phyloP scores from a whole-genome alignment of 163 green algal species.

The Scenedesmus sp. region DNA sequence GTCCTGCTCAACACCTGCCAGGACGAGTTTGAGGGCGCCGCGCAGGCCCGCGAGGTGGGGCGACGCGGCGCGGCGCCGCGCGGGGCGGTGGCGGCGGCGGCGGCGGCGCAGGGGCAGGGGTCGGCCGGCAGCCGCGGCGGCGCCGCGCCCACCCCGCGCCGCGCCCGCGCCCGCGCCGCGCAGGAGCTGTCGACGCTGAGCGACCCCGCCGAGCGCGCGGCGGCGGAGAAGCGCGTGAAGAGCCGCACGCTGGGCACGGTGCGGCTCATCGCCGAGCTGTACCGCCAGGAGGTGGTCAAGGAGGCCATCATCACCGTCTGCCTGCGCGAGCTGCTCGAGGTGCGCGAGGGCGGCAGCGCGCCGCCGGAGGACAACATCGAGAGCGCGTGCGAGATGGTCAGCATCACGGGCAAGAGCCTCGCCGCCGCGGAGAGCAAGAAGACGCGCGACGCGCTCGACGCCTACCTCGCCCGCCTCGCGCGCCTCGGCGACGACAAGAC shows the following conservation, averaged over 20 bases:
- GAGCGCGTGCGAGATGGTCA: conserved; percentile 88
- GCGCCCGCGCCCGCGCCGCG: too few species aligned
- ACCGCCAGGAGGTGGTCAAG: conserved; percentile 92
- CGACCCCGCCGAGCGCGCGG: conserved; percentile 65
- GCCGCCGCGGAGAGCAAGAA: conserved; percentile 64
- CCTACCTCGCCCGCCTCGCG: conserved; percentile 79
- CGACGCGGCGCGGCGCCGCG: background rate
- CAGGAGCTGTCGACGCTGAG: conserved; percentile 52
- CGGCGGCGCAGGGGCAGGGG: too few species aligned
- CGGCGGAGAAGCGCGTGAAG: conserved; percentile 82
- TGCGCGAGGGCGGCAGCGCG: background rate
- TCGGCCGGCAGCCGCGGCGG: too few species aligned
- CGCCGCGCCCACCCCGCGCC: too few species aligned
- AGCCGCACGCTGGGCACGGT: conserved; percentile 95
- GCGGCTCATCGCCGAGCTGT: conserved; percentile 97
- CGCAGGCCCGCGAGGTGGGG: conserved; percentile 67
- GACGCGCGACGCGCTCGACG: conserved; percentile 67
- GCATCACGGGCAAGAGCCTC: conserved; percentile 78
- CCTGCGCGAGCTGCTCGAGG: conserved; percentile 83
- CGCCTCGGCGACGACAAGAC: conserved; percentile 60
- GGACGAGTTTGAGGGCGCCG: conserved; percentile 96
- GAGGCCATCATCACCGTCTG: conserved; percentile 95
- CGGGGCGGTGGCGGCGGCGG: too few species aligned
- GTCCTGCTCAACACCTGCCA: conserved; percentile 99
- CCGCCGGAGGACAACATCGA: conserved; percentile 76